These are phyloP conservation scores for Novymonas esmeraldas DNA, from an alignment of 208 protist species.

Conservation along the genomic window DNA sequence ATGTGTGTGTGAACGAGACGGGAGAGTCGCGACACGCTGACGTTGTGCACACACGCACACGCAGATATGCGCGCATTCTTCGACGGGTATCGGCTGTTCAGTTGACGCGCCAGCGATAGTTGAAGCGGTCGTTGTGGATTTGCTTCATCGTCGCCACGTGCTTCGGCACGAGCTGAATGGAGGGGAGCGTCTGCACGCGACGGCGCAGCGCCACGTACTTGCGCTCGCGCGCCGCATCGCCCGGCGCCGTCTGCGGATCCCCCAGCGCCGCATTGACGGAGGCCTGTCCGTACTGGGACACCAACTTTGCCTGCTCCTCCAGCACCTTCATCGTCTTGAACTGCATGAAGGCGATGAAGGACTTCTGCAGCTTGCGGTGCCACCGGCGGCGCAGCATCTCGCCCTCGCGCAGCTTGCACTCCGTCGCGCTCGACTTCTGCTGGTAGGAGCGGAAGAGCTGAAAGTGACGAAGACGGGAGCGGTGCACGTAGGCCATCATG, in stretches of 20 bases:
- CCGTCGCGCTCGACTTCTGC: constrained; percentile 86
- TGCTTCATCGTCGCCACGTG: constrained; percentile 93
- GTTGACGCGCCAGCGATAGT: constrained; percentile 89
- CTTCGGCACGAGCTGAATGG: constrained; percentile 78
- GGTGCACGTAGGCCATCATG: constrained; percentile 91
- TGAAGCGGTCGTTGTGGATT: constrained; percentile 93
- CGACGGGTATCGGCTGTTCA: constrained; percentile 17
- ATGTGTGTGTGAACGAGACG: no score
- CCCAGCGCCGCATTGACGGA: constrained; percentile 87
- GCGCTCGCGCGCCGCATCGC: constrained; percentile 35
- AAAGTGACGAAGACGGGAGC: constrained; percentile 80
- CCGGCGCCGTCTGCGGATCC: constrained; percentile 43
- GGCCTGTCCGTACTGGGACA: constrained; percentile 85
- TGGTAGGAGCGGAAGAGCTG: constrained; percentile 92
- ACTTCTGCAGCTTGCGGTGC: constrained; percentile 83
- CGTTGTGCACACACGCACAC: neutral
- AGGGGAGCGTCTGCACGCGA: constrained; percentile 64
- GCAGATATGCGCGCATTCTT: neutral
- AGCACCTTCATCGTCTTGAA: constrained; percentile 92
- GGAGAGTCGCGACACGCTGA: no score
- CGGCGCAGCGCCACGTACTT: constrained; percentile 59
- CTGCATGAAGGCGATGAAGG: constrained; percentile 92
- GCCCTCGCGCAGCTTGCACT: constrained; percentile 84
- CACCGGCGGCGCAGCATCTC: constrained; percentile 87
- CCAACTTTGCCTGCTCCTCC: constrained; percentile 86